Percentiles rank a stretch among this genome's conserved stretches.
Conservation (phyloP, 225 moss, liverwort and hornwort genomes). For the Thuidium tamariscinum region DNA sequence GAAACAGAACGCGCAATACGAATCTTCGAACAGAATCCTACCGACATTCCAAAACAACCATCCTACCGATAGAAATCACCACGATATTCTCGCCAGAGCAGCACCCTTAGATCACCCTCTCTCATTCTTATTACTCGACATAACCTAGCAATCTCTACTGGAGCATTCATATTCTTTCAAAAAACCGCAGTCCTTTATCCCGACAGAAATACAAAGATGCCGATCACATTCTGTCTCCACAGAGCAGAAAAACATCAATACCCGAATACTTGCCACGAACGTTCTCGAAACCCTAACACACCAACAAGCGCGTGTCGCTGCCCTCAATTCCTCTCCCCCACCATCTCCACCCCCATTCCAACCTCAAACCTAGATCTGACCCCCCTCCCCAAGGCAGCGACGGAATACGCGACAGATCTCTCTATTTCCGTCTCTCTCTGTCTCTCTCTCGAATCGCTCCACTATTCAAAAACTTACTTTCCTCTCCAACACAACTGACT, state of each 20-base stretch:
- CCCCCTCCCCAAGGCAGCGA: not conserved
- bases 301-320: not conserved
- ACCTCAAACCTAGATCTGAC: constrained; percentile 12
- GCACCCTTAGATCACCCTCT: not conserved
- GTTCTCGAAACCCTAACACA: constrained; percentile 17
- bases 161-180: not conserved
- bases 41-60: not conserved
- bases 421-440: not conserved
- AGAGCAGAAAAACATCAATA: not conserved
- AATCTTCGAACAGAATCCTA: not conserved
- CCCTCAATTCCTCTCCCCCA: not conserved
- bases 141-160: not conserved
- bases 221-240: not conserved
- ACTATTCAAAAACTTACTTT: not conserved
- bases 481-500: not conserved
- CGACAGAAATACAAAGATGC: not conserved
- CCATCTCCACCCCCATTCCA: not conserved
- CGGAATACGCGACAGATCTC: not conserved
- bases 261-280: not conserved
- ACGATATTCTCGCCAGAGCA: not conserved
- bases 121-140: not conserved
- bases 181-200: not conserved
- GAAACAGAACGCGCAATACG: not conserved
- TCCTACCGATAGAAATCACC: not conserved
- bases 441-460: not conserved